Evolutionary conservation across 192 early-diverging fungal genomes (phyloP), one percentile per base, ranked within the genome.

Genomic region (Entrophospora sp.): DNA sequence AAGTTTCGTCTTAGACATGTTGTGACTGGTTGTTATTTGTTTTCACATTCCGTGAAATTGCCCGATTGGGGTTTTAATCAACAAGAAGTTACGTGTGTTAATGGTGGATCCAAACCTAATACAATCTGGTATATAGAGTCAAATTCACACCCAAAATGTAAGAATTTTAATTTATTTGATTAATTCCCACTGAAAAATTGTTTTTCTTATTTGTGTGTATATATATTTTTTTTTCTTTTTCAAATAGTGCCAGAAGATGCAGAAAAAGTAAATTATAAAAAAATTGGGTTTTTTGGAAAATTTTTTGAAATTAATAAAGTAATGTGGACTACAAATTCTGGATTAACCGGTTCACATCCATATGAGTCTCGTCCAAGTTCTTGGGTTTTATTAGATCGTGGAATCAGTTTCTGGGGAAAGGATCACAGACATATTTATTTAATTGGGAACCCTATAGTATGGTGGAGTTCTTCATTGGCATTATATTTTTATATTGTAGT

Each of bases 11-110:
- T 98, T 44, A 76, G 92, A 18, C 94, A 89, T 67, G 56, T 69
- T 61, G 74, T 83, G 48, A 83, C 86, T 74, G 79, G 84, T 38
- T 94, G 94, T 59, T 89, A 87, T 37, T 73, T 98, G 28, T 89
- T 89, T 71, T 90, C 91, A 8, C 85, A 89, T 74, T 78, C 80
- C 67, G 81, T 83, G 31, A 79, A 84, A 71, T 79, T 98, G 34
- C 96, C 96, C 45, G 86, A 90, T 46, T 98, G 94, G 94, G 96
- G 83, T 22, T 93, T 87, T 73, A 86, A 85, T 27, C 94, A 95
- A 73, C 87, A 90, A 61, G 93, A 98, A 64, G 87, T 96, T 35
- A 94, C 91, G 28, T 94, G 96, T 53, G 95, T 95, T 77, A 91
- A 92, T 68, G 86, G 86, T 35, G 78, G 82, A 32, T 78, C 77